Conservation (phyloP, 257 asterid species). For the Solanum tarapatanum region DNA sequence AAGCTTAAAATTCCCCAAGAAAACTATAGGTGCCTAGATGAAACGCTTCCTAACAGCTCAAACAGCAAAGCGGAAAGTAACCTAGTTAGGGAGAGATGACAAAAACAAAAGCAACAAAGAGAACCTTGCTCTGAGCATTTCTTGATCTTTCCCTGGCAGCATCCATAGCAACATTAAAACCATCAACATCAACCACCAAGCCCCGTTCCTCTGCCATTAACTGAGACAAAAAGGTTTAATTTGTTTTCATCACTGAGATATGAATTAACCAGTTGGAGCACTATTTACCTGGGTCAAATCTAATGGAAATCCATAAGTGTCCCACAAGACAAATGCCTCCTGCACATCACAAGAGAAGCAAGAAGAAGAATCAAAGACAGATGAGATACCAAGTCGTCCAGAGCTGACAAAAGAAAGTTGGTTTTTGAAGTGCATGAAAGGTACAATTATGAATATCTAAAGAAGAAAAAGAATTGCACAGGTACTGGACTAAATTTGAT, state of each 20-base stretch:
- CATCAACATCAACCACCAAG: constrained; percentile 68
- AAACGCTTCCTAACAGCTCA: neutral
- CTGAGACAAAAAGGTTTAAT: constrained; percentile 24
- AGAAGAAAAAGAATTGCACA: neutral
- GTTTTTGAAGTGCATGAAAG: neutral
- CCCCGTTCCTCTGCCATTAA: constrained; percentile 98
- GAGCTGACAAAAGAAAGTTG: neutral
- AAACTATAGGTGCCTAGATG: neutral
- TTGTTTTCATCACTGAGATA: neutral
- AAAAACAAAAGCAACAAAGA: constrained; percentile 2
- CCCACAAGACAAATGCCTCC: constrained; percentile 98
- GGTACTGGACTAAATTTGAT: neutral
- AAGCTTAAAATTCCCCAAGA: neutral
- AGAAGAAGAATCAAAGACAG: constrained; percentile 2
- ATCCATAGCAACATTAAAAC: constrained; percentile 60
- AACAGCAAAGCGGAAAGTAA: neutral
- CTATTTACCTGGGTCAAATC: constrained; percentile 87
- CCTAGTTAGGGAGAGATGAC: neutral
- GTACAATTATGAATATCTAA: neutral
- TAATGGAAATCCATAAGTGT: constrained; percentile 91
- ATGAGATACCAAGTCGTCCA: neutral
- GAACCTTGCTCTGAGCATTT: constrained; percentile 87
- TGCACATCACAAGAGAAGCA: constrained; percentile 26
- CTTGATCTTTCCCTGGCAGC: constrained; percentile 92
- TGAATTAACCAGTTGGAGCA: neutral